Percentiles rank a stretch among this genome's conserved stretches.
Evolutionary conservation across 2,329 filamentous ascomycete genomes (phyloP).

Genomic region (Fusarium oligoseptatum): DNA sequence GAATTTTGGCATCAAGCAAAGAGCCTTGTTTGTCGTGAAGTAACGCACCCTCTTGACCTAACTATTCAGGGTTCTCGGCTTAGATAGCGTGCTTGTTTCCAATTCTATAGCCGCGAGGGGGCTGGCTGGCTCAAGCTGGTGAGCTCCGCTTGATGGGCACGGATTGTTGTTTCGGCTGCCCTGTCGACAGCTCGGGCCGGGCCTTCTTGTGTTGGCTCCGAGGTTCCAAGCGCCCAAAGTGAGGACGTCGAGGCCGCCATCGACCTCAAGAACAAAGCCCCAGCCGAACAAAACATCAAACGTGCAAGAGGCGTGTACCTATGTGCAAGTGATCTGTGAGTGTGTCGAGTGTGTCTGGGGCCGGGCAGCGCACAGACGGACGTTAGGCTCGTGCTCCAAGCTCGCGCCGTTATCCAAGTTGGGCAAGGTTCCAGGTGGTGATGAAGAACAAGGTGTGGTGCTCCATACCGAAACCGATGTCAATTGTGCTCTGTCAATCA

Average conservation of each 20-base stretch:
- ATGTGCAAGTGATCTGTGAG: constrained; percentile 22
- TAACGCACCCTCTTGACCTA: neutral
- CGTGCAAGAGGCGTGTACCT: constrained; percentile 22
- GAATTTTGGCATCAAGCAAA: constrained; percentile 4
- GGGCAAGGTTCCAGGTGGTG: constrained; percentile 39
- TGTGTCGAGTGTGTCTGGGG: constrained; percentile 30
- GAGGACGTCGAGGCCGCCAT: constrained; percentile 14
- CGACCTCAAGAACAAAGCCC: constrained; percentile 25
- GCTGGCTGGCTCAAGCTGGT: neutral
- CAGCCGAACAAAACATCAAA: constrained; percentile 28
- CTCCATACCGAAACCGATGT: constrained; percentile 4
- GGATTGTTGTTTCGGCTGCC: constrained; percentile 20
- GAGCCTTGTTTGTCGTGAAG: constrained; percentile 18
- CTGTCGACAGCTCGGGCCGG: constrained; percentile 42
- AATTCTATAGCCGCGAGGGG: neutral
- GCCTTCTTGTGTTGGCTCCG: constrained; percentile 37
- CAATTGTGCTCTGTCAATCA: constrained; percentile 21
- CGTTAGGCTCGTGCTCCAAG: constrained; percentile 39
- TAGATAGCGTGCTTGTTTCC: constrained; percentile 6
- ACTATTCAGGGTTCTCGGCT: constrained; percentile 2
- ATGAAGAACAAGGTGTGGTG: constrained; percentile 31
- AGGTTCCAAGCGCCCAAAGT: constrained; percentile 24
- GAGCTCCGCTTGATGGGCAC: constrained; percentile 13
- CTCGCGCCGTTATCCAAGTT: constrained; percentile 38
- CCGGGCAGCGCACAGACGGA: constrained; percentile 41